Conservation (phyloP, 495 filamentous ascomycete genomes). For the Cenococcum geophilum region DNA sequence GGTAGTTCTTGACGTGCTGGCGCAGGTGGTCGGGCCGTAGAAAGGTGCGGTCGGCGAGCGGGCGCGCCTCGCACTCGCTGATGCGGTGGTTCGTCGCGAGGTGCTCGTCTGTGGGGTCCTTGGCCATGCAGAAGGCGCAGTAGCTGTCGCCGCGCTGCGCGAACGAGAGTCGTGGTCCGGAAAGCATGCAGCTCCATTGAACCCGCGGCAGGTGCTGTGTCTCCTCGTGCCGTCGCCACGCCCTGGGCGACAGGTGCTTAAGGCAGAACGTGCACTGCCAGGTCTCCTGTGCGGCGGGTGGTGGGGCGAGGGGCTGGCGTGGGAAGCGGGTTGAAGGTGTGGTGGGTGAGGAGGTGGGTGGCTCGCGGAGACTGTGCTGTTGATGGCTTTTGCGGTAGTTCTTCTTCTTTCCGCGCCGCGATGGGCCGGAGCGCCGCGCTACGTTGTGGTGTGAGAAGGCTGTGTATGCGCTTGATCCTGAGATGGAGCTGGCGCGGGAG, state of each 20-base stretch:
- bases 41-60: conserved; percentile 20
- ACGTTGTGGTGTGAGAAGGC: conserved; percentile 2
- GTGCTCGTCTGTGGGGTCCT: conserved; percentile 22
- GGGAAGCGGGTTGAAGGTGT: conserved; percentile 1
- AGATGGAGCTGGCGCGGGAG: conserved; percentile 17
- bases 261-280: conserved; percentile 32
- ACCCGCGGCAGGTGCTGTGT: conserved; percentile 25
- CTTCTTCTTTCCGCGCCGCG: conserved; percentile 29
- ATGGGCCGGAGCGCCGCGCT: neutral
- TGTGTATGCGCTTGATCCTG: conserved; percentile 19
- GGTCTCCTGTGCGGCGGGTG: conserved; percentile 14
- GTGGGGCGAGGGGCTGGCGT: neutral
- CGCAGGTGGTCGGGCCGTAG: conserved; percentile 26
- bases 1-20: conserved; percentile 30
- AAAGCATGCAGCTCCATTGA: conserved; percentile 31
- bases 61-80: conserved; percentile 18
- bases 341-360: neutral
- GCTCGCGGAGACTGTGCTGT: neutral
- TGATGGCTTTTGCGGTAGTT: conserved; percentile 15
- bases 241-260: conserved; percentile 18
- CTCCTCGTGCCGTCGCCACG: conserved; percentile 34
- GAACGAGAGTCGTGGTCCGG: conserved; percentile 22
- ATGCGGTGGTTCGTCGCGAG: conserved; percentile 21
- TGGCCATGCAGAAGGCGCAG: conserved; percentile 28
- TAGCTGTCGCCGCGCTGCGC: neutral